These are phyloP conservation scores for Lathyrus tuberosus DNA, from an alignment of 306 rosid genomes.

Conservation along the genomic window DNA sequence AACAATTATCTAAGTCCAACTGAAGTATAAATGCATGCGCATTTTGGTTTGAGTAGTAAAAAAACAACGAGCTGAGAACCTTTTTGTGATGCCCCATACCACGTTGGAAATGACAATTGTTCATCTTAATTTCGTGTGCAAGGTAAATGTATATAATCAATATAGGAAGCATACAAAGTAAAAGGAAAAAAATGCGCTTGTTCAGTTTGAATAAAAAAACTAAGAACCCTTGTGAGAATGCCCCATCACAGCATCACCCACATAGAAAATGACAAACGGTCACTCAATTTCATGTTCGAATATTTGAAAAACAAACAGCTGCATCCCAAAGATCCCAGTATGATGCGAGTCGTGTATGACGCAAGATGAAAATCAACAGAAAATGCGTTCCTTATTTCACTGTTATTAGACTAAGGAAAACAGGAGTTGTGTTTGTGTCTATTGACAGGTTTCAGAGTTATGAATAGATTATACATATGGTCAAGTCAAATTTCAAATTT, in stretches of 20 bases:
- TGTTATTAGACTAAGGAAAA: constrained; percentile 5
- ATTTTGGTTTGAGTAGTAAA: background rate
- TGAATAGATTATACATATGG: constrained; percentile 12
- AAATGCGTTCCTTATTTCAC: constrained; percentile 1
- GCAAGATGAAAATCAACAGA: constrained; percentile 18
- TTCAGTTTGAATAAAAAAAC: background rate
- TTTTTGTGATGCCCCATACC: background rate
- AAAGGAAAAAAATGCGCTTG: background rate
- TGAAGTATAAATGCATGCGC: background rate
- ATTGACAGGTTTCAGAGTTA: background rate
- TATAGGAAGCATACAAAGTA: background rate
- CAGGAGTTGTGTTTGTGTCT: background rate
- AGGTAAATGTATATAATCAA: background rate
- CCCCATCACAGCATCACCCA: background rate
- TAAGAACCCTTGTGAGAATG: background rate
- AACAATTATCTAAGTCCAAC: constrained; percentile 21
- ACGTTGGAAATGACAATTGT: background rate
- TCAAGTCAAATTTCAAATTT: constrained; percentile 32
- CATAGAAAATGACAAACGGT: background rate
- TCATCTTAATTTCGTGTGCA: background rate
- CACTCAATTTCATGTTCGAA: background rate
- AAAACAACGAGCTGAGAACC: background rate
- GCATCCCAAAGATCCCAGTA: constrained; percentile 10
- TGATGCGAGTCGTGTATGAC: background rate
- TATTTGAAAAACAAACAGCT: background rate